Conservation (phyloP, 768 basidiomycete species). For the Cystoderma amianthinum region DNA sequence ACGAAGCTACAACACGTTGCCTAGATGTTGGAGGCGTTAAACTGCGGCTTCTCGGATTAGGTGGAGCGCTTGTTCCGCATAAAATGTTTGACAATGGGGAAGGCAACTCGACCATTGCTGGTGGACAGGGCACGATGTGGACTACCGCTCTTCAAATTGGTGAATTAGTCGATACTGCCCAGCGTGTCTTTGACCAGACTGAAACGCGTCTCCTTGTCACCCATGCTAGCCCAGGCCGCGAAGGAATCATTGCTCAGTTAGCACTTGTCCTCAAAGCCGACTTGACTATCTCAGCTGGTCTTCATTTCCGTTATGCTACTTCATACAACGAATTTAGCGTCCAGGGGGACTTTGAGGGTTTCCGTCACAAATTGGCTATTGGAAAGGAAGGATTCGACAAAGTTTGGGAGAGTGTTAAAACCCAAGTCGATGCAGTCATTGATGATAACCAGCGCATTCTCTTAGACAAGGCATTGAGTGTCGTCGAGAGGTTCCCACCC, state of each 20-base stretch:
- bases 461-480: constrained; percentile 83
- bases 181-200: constrained; percentile 84
- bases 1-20: constrained; percentile 92
- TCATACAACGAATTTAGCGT: constrained; percentile 97
- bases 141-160: constrained; percentile 96
- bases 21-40: constrained; percentile 91
- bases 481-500: constrained; percentile 75
- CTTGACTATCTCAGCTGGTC: constrained; percentile 86
- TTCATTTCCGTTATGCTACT: constrained; percentile 96
- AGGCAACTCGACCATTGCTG: constrained; percentile 93
- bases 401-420: constrained; percentile 93
- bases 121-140: constrained; percentile 99
- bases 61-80: constrained; percentile 91
- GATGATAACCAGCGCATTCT: constrained; percentile 86
- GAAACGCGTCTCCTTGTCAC: constrained; percentile 94
- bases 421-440: constrained; percentile 86
- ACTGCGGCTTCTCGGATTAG: constrained; percentile 90
- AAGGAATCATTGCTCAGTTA: constrained; percentile 89
- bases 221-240: constrained; percentile 88
- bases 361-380: constrained; percentile 68
- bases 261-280: constrained; percentile 90
- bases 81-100: constrained; percentile 95
- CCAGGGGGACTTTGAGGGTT: constrained; percentile 83
- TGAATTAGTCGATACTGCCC: constrained; percentile 95
- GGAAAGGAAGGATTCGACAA: constrained; percentile 83